Evolutionary conservation across 2,329 filamentous ascomycete species (phyloP).

Genomic region (Talaromyces albobiverticillius): DNA sequence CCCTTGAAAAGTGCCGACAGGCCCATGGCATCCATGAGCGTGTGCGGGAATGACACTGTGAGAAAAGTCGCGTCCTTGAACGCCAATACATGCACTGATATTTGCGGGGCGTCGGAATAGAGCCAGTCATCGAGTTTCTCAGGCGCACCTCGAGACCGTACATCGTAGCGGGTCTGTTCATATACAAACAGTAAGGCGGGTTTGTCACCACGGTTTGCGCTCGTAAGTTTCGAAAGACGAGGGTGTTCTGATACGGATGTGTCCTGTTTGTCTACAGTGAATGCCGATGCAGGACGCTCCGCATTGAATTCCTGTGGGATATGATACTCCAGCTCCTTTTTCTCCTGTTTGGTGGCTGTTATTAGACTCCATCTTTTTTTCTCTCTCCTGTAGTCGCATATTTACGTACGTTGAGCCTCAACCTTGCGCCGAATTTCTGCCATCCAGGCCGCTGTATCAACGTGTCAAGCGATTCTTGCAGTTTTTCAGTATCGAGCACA

Average conservation of each 20-base stretch:
- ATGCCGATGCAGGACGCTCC: slow-evolving; percentile 42
- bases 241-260: slow-evolving; percentile 43
- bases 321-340: slow-evolving; percentile 39
- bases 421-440: slow-evolving; percentile 47
- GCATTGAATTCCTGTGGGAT: slow-evolving; percentile 36
- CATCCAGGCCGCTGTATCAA: slow-evolving; percentile 46
- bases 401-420: slow-evolving; percentile 39
- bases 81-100: slow-evolving; percentile 48
- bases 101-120: slow-evolving; percentile 42
- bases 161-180: slow-evolving; percentile 25
- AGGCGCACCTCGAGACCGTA: slow-evolving; percentile 24
- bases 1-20: slow-evolving; percentile 40
- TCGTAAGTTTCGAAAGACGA: slow-evolving; percentile 37
- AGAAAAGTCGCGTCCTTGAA: slow-evolving; percentile 53
- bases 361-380: no score
- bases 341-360: slow-evolving; percentile 16
- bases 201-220: slow-evolving; percentile 20
- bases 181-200: slow-evolving; percentile 29
- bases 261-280: slow-evolving; percentile 36
- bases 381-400: not conserved
- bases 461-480: slow-evolving; percentile 34
- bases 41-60: slow-evolving; percentile 47
- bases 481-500: slow-evolving; percentile 43
- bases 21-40: slow-evolving; percentile 48
- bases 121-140: slow-evolving; percentile 40